Conservation (phyloP, 257 asterid species). For the Jaltomata sinuosa region DNA sequence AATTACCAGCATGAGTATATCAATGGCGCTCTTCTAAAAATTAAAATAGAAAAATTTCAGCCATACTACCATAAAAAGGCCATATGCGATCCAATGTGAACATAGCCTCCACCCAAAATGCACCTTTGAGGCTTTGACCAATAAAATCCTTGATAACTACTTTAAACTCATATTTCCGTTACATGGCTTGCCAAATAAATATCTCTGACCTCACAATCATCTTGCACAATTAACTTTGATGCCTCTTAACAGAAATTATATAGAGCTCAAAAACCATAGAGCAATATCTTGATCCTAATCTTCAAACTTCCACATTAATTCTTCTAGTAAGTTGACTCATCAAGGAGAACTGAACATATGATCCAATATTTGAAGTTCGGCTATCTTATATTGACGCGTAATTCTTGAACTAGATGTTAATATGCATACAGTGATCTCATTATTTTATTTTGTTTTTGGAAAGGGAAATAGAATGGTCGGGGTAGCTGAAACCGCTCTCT, state of each 20-base stretch:
- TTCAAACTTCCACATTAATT: background rate
- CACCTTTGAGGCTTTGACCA: background rate
- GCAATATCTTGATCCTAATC: background rate
- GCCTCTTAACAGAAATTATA: background rate
- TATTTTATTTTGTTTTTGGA: background rate
- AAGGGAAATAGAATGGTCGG: background rate
- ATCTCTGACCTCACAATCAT: background rate
- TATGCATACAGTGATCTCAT: background rate
- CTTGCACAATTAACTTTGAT: background rate
- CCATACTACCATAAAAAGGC: background rate
- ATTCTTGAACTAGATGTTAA: background rate
- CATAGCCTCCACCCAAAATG: background rate
- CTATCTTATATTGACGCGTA: background rate
- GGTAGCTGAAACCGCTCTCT: background rate
- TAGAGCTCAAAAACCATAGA: background rate
- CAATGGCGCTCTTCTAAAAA: background rate
- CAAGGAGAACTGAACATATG: background rate
- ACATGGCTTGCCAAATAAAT: background rate
- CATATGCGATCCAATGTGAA: background rate
- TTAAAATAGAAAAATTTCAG: background rate
- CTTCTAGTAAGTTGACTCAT: background rate
- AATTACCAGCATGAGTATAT: background rate
- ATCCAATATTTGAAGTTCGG: background rate
- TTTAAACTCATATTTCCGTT: background rate
- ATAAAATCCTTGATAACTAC: background rate